A percentile compares a stretch with the other conserved stretches of the same genome.
Conservation (phyloP, 768 basidiomycete genomes). For the Boletus vinaceobasis region DNA sequence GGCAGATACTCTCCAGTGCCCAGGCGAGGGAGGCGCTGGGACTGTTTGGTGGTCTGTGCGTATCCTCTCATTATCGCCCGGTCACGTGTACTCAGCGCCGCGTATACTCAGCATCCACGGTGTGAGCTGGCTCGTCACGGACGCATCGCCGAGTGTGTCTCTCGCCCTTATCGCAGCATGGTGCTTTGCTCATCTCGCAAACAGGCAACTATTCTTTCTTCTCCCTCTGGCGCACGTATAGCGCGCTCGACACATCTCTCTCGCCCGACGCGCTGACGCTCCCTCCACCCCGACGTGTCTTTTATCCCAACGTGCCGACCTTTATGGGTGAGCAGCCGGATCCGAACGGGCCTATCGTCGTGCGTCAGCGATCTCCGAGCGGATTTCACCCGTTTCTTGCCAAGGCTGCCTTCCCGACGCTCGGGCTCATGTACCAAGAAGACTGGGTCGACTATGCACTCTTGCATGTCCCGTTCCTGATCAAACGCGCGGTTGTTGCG, state of each 20-base stretch:
- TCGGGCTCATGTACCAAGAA: conserved; percentile 61
- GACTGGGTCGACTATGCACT: conserved; percentile 78
- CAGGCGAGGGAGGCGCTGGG: conserved; percentile 52
- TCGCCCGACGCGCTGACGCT: conserved; percentile 49
- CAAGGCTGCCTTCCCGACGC: conserved; percentile 71
- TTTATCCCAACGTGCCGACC: conserved; percentile 67
- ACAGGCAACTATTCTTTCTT: conserved; percentile 68
- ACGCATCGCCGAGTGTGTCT: conserved; percentile 48
- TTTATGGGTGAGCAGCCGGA: conserved; percentile 45
- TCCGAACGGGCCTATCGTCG: conserved; percentile 30
- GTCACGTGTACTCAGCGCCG: background rate
- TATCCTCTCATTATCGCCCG: conserved; percentile 14
- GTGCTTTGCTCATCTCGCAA: conserved; percentile 1
- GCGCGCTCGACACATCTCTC: conserved; percentile 51
- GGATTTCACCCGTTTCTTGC: conserved; percentile 71
- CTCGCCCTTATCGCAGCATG: background rate
- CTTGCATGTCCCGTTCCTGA: conserved; percentile 65
- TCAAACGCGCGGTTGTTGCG: conserved; percentile 74
- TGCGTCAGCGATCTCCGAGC: conserved; percentile 46
- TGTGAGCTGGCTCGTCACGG: conserved; percentile 64
- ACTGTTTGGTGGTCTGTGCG: conserved; percentile 50
- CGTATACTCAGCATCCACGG: conserved; percentile 52
- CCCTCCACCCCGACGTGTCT: conserved; percentile 65
- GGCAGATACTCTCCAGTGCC: conserved; percentile 54
- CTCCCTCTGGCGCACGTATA: conserved; percentile 75